These are phyloP conservation scores for Ustilago bromivora DNA, from an alignment of 1,284 basidiomycete species.

Conservation along the genomic window DNA sequence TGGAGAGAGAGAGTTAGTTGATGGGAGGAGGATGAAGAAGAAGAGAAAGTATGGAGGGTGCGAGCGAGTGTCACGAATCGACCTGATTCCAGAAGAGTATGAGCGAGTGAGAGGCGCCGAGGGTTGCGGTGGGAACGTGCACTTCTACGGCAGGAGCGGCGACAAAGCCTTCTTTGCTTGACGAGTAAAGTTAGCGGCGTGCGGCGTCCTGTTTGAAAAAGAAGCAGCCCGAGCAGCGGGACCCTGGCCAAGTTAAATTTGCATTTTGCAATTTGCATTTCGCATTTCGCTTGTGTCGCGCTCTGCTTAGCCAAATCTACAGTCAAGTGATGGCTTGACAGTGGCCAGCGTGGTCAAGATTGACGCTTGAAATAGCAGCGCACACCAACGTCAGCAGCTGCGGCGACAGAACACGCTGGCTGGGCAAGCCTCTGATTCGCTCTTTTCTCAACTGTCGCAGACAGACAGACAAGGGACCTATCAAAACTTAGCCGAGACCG, in stretches of 20 bases:
- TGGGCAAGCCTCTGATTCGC: constrained; percentile 4
- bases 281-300: neutral
- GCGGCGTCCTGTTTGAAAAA: constrained; percentile 2
- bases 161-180: neutral
- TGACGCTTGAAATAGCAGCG: neutral
- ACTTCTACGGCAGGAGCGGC: constrained; percentile 1
- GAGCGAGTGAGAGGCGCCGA: neutral
- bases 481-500: neutral
- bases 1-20: constrained; percentile 8
- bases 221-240: constrained; percentile 9
- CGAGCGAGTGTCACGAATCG: constrained; percentile 6
- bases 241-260: neutral
- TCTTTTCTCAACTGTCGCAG: neutral
- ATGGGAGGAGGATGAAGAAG: neutral
- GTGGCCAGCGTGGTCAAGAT: too few relatives aligned
- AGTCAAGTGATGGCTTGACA: neutral
- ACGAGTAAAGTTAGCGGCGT: neutral
- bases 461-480: neutral
- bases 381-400: neutral
- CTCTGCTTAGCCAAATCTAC: neutral
- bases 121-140: neutral
- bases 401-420: neutral
- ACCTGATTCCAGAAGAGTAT: neutral
- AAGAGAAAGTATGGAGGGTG: neutral
- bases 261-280: too few relatives aligned